Base-by-base conservation (phyloP, 441 rosid species). In the Croton setiger region DNA sequence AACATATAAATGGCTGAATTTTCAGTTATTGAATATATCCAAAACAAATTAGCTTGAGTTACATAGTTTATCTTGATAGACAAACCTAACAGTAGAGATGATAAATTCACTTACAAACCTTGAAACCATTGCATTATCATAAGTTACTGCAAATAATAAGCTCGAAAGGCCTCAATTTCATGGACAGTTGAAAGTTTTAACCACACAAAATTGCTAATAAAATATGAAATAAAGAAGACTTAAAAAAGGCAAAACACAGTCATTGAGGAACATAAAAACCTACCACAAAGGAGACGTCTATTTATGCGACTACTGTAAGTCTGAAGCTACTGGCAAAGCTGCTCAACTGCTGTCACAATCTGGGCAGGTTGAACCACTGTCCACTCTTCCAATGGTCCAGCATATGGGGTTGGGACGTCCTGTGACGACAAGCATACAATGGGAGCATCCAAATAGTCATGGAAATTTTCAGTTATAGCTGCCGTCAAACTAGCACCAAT, bases 371-470 rank as follows among this genome's bases (percentile, higher is more conserved):
- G 96, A 75, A 93, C 96, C 7, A 93, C 92, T 0, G 97, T 93
- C 93, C 90, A 87, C 72, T 93, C 95, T 80, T 93, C 98, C 78
- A 93, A 64, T 11, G 97, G 79, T 49, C 97, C 98, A 0, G 98
- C 97, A 5, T 93, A 91, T 18, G 96, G 97, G 4, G 98, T 93
- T 3, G 98, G 97, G 69, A 93, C 97, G 51, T 93, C 97, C 69
- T 94, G 96, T 7, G 97, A 94, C 23, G 98, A 94, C 76, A 94
- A 80, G 81, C 98, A 91, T 49, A 89, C 75, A 21, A 94, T 80
- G 5, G 96, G 93, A 44, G 96, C 93, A 77, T 94, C 98, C 85
- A 93, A 79, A 68, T 87, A 85, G 73, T 89, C 98, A 9, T 82
- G 79, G 84, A 93, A 91, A 74, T 91, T 93, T 79, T 91, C 93